Evolutionary conservation across 176 grass and related monocot genomes (phyloP).

Genomic region (Aegilops tauschii): DNA sequence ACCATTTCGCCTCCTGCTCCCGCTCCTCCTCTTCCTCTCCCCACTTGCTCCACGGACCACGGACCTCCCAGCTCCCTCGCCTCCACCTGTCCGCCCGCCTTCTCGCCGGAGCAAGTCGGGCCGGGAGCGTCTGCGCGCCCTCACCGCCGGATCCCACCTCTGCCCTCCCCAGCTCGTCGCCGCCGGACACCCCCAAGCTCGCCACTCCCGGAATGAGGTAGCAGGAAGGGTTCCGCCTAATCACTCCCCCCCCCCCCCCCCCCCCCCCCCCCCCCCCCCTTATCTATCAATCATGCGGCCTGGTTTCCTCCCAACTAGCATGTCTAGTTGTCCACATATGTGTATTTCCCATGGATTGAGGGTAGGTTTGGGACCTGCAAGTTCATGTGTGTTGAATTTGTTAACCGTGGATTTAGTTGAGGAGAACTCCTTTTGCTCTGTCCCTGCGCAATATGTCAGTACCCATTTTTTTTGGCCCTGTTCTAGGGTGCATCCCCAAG

Average conservation of each 20-base stretch:
- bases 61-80: background rate
- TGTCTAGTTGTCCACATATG: background rate
- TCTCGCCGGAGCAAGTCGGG: background rate
- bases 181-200: background rate
- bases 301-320: constrained; percentile 1
- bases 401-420: background rate
- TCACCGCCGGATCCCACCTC: background rate
- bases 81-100: background rate
- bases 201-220: background rate
- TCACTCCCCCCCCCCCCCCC: background rate
- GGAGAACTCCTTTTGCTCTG: background rate
- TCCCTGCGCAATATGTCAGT: background rate
- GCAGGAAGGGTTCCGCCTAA: background rate
- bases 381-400: background rate
- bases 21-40: background rate
- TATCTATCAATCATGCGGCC: background rate
- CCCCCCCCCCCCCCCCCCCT: background rate
- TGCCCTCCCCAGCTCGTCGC: background rate
- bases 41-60: background rate
- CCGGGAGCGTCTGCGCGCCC: background rate
- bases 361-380: background rate
- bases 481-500: background rate
- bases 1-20: background rate
- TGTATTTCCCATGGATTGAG: background rate
- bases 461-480: background rate